phyloP scores from a whole-genome alignment of 2,329 filamentous ascomycete genomes.

The Aspergillus tamarii region DNA sequence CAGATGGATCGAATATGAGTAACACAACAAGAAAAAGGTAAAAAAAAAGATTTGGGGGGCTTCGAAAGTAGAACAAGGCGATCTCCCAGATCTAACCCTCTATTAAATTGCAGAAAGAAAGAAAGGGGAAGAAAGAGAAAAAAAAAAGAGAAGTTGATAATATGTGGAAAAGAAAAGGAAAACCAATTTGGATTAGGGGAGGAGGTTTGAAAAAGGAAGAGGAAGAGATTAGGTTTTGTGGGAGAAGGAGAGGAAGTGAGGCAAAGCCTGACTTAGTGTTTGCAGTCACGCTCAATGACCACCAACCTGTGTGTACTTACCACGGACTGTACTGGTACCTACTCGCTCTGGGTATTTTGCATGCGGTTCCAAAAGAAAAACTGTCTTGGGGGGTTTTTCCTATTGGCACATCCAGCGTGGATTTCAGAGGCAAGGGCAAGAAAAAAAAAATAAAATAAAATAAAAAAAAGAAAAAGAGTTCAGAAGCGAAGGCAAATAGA shows the following conservation, averaged over 20 bases:
- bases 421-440: not conserved
- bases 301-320: not conserved
- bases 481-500: conserved; percentile 12
- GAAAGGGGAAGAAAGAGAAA: conserved; percentile 19
- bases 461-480: conserved; percentile 2
- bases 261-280: conserved; percentile 14
- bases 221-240: conserved; percentile 32
- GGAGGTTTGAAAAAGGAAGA: conserved; percentile 20
- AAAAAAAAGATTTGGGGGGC: conserved; percentile 31
- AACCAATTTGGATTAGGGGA: conserved; percentile 19
- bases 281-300: not conserved
- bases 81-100: conserved; percentile 32
- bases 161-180: conserved; percentile 22
- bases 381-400: not conserved
- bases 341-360: not conserved
- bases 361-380: not conserved
- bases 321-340: not conserved
- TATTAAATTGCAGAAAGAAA: conserved; percentile 29
- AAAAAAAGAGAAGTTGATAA: conserved; percentile 18
- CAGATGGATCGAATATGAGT: conserved; percentile 29
- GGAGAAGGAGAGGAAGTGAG: conserved; percentile 22
- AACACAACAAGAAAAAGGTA: conserved; percentile 33
- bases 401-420: conserved; percentile 1
- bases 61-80: conserved; percentile 27
- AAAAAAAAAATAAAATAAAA: not conserved